Conservation (phyloP, 768 basidiomycete species). For the Antrodiella citrinella region DNA sequence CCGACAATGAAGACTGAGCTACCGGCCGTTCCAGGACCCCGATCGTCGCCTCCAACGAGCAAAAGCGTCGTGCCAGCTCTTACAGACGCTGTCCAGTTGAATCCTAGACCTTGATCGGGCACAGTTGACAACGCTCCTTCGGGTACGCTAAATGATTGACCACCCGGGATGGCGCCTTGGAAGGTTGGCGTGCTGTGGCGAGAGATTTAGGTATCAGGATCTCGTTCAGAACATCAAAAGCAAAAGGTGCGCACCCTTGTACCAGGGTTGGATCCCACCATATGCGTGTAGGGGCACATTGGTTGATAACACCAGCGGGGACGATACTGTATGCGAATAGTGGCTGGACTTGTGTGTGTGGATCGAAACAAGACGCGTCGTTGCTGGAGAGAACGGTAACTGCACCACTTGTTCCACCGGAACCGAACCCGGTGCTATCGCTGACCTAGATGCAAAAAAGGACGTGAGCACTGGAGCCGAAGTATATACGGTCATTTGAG, state of each 20-base stretch:
- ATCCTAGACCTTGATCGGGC: conserved; percentile 48
- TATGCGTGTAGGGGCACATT: conserved; percentile 54
- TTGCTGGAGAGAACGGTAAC: conserved; percentile 44
- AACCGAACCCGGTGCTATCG: conserved; percentile 53
- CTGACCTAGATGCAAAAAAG: conserved; percentile 36
- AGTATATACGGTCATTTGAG: not conserved
- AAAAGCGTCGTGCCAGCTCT: conserved; percentile 60
- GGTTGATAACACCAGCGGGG: conserved; percentile 56
- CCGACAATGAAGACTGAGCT: conserved; percentile 51
- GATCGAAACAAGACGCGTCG: conserved; percentile 55
- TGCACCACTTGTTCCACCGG: conserved; percentile 68
- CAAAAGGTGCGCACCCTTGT: conserved; percentile 45
- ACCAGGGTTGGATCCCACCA: conserved; percentile 53
- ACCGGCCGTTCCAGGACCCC: conserved; percentile 64
- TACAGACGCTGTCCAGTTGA: conserved; percentile 58
- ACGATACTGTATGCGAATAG: conserved; percentile 53
- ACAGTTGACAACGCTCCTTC: conserved; percentile 34
- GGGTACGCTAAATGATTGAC: conserved; percentile 64
- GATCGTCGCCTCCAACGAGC: conserved; percentile 56
- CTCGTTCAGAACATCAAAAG: no score
- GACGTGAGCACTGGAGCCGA: not conserved
- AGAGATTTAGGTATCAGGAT: not conserved
- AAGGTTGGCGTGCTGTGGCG: conserved; percentile 46
- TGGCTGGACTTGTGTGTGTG: conserved; percentile 37
- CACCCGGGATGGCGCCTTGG: conserved; percentile 72